A percentile compares a stretch with the other conserved stretches of the same genome.
phyloP scores from a whole-genome alignment of 176 grass and related monocot genomes.

The Pontederia crassipes region DNA sequence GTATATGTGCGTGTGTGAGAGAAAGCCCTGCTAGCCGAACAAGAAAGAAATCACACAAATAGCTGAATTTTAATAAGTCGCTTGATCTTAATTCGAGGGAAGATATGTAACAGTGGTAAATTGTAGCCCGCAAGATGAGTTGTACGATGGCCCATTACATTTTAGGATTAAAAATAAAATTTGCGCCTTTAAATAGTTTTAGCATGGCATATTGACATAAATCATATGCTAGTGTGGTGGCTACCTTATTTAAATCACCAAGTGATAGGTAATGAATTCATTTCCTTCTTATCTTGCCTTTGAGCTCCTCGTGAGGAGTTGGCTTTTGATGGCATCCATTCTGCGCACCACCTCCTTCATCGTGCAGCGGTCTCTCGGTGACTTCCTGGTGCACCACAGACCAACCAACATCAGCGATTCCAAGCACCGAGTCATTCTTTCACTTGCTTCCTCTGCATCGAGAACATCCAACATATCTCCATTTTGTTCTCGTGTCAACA shows the following conservation, averaged over 20 bases:
- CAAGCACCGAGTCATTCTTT: not conserved
- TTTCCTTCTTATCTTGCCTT: too few species aligned
- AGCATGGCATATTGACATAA: too few species aligned
- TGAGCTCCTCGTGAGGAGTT: not conserved
- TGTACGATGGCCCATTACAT: too few species aligned
- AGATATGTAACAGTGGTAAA: not conserved
- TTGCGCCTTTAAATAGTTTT: too few species aligned
- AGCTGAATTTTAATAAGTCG: not conserved
- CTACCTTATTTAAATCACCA: too few species aligned
- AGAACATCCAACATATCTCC: not conserved
- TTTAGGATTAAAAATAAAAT: too few species aligned
- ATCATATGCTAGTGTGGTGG: too few species aligned
- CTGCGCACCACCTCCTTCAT: not conserved
- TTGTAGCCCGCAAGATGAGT: not conserved
- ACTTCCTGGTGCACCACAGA: not conserved
- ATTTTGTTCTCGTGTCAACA: not conserved
- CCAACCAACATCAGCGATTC: constrained; percentile 2
- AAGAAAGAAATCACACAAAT: too few species aligned
- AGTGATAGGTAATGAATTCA: too few species aligned
- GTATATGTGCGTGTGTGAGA: too few species aligned
- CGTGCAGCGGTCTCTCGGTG: not conserved
- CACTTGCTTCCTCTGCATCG: not conserved
- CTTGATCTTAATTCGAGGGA: too few species aligned
- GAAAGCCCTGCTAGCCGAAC: too few species aligned
- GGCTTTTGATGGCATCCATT: constrained; percentile 4